Evolutionary conservation across 495 filamentous ascomycete species (phyloP), one percentile per base, ranked within the genome.

Genomic region (Thozetella sp.): DNA sequence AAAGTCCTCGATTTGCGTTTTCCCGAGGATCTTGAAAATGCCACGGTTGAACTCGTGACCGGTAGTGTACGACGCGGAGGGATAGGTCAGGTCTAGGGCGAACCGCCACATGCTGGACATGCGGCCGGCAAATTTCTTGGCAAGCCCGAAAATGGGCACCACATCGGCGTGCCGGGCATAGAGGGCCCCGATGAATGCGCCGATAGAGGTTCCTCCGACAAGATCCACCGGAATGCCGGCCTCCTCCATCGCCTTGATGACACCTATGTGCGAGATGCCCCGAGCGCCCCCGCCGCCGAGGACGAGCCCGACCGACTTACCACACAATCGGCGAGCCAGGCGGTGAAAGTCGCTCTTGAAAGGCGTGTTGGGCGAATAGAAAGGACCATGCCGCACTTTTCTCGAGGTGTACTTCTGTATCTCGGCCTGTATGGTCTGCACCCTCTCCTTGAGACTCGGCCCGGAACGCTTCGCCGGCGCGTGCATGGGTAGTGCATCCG

Each of bases 21-120:
- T 91, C 10, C 93, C 94, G 72, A 99, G 97, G 0, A 95, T 93
- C 75, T 98, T 98, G 85, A 98, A 99, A 67, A 99, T 97, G 12
- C 96, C 96, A 2, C 95, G 91, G 69, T 99, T 99, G 84, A 99
- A 99, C 67, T 98, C 95, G 71, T 99, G 95, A 2, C 95, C 95
- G 0, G 95, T 99, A 6, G 95, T 99, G 73, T 99, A 99, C 15
- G 93, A 97, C 22, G 86, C 87, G 17, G 92, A 94, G 0, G 95
- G 95, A 72, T 99, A 99, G 10, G 95, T 99, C 61, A 98, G 71
- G 72, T 99, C 95, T 11, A 98, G 80, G 1, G 93, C 93, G 70
- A 99, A 97, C 24, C 95, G 86, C 95, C 95, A 99, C 77, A 97
- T 91, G 69, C 92, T 96, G 45, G 90, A 90, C 95, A 99, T 98